These are phyloP conservation scores for Arabidopsis arenosa DNA, from an alignment of 345 rosid genomes.

Conservation along the genomic window DNA sequence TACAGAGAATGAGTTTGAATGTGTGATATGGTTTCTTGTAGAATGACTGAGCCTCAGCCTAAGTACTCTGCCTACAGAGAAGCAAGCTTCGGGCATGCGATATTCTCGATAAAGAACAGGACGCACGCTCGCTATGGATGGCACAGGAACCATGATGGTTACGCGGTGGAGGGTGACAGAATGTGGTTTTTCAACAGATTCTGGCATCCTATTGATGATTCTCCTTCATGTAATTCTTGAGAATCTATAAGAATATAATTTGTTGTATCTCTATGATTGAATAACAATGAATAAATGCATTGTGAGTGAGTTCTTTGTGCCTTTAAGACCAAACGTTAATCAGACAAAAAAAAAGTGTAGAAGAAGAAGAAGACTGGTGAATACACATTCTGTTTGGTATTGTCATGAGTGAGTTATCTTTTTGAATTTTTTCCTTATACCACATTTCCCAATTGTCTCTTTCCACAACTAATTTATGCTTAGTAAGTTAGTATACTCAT, in stretches of 20 bases:
- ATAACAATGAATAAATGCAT: conserved; percentile 15
- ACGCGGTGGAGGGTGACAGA: conserved; percentile 73
- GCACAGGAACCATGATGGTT: conserved; percentile 91
- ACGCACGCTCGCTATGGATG: conserved; percentile 82
- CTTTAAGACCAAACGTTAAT: too few relatives aligned
- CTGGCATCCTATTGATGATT: conserved; percentile 70
- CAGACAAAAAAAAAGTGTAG: too few relatives aligned
- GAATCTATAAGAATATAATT: conserved; percentile 9
- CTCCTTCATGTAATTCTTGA: conserved; percentile 40
- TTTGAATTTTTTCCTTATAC: too few relatives aligned
- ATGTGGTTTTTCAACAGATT: conserved; percentile 84
- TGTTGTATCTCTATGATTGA: conserved; percentile 21
- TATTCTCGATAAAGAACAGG: conserved; percentile 75
- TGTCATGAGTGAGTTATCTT: too few relatives aligned
- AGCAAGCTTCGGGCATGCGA: conserved; percentile 93
- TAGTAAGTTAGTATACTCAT: too few relatives aligned
- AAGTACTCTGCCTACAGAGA: conserved; percentile 86
- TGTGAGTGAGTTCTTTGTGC: too few relatives aligned
- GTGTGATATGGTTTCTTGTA: conserved; percentile 39
- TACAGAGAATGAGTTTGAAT: neutral
- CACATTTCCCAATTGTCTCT: too few relatives aligned
- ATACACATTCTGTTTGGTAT: too few relatives aligned
- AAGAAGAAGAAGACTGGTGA: too few relatives aligned
- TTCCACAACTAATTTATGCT: too few relatives aligned
- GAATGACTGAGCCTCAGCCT: conserved; percentile 94